A percentile compares a stretch with the other conserved stretches of the same genome.
Conservation (phyloP, 2,329 filamentous ascomycete genomes). For the Knufia fluminis region DNA sequence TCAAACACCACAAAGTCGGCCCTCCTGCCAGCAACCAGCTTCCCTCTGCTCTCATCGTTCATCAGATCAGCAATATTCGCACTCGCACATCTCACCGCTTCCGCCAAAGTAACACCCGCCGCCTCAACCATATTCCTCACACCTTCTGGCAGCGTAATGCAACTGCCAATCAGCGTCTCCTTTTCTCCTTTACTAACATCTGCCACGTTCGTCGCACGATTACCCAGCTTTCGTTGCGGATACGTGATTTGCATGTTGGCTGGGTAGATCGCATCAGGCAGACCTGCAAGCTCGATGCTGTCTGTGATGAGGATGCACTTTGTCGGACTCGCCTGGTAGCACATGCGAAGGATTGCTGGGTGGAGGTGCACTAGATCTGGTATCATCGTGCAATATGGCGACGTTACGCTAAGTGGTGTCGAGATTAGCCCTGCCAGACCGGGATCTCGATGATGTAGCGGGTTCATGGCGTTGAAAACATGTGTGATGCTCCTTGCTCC, state of each 20-base stretch:
- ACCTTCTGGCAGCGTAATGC: constrained; percentile 42
- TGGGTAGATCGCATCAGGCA: constrained; percentile 43
- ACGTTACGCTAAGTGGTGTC: constrained; percentile 37
- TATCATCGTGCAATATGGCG: constrained; percentile 46
- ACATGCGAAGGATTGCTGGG: constrained; percentile 40
- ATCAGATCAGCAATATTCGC: constrained; percentile 45
- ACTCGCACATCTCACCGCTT: constrained; percentile 41
- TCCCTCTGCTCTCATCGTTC: constrained; percentile 35
- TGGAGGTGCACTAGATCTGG: constrained; percentile 48
- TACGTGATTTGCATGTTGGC: constrained; percentile 45
- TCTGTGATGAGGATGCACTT: constrained; percentile 47
- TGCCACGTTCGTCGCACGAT: constrained; percentile 38
- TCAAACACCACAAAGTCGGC: constrained; percentile 43
- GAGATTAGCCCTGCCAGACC: constrained; percentile 80
- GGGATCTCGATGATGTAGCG: constrained; percentile 76
- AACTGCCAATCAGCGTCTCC: constrained; percentile 46
- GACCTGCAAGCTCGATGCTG: constrained; percentile 45
- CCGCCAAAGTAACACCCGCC: constrained; percentile 38
- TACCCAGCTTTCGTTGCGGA: constrained; percentile 41
- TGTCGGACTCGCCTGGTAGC: constrained; percentile 38
- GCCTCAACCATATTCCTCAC: constrained; percentile 37
- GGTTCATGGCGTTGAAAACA: constrained; percentile 77
- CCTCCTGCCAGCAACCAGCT: constrained; percentile 36
- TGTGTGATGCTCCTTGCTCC: constrained; percentile 91
- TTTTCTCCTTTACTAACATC: constrained; percentile 31